phyloP scores from a whole-genome alignment of 2,329 filamentous ascomycete species.

The Helicocarpus griseus region DNA sequence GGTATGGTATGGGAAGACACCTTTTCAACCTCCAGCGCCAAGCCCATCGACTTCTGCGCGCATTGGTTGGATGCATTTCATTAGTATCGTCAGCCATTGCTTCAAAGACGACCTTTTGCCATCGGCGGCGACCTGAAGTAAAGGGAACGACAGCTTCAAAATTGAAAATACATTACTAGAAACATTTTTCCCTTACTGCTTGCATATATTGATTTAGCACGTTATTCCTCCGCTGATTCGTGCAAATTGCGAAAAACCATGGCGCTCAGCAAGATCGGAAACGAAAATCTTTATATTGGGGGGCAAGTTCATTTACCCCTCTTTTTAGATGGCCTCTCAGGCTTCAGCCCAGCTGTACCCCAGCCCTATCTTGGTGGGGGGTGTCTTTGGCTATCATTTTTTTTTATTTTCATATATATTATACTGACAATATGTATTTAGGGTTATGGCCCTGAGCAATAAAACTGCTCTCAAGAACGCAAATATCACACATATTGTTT shows the following conservation, averaged over 20 bases:
- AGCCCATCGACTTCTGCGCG: not conserved
- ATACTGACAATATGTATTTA: not conserved
- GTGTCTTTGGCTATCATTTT: too few relatives aligned
- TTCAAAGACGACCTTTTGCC: not conserved
- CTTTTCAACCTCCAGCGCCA: not conserved
- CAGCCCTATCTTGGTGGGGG: not conserved
- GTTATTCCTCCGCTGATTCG: not conserved
- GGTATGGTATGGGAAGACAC: not conserved
- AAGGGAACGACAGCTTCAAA: not conserved
- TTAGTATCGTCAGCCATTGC: too few relatives aligned
- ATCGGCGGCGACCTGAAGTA: not conserved
- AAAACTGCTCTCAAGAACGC: constrained; percentile 59
- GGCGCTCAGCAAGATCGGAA: constrained; percentile 56
- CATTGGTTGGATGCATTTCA: too few relatives aligned
- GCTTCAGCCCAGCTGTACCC: not conserved
- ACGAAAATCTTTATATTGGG: constrained; percentile 66
- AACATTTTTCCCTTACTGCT: not conserved
- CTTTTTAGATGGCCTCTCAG: not conserved
- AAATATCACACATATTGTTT: constrained; percentile 84
- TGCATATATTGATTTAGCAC: not conserved
- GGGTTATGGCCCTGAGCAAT: constrained; percentile 63
- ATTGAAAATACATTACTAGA: not conserved
- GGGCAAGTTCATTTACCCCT: constrained; percentile 45
- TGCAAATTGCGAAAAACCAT: constrained; percentile 13
- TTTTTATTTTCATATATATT: not conserved